phyloP scores from a whole-genome alignment of 1,284 basidiomycete species.

The Nidula niveotomentosa region DNA sequence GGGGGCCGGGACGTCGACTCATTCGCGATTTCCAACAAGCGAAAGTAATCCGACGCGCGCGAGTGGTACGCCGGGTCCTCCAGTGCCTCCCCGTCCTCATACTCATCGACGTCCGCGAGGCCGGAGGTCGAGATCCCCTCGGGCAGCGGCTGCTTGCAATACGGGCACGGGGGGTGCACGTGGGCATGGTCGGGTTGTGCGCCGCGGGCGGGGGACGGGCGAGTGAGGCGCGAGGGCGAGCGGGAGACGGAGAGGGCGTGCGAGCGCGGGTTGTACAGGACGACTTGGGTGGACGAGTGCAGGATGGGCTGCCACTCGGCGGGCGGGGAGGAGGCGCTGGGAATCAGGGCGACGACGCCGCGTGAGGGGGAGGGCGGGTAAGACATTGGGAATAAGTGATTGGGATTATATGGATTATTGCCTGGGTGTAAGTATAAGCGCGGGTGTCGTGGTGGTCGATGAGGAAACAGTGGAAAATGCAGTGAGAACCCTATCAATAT shows the following conservation, averaged over 20 bases:
- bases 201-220: constrained; percentile 15
- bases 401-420: not conserved
- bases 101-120: constrained; percentile 21
- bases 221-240: constrained; percentile 18
- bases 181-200: too few relatives aligned
- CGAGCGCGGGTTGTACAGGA: constrained; percentile 85
- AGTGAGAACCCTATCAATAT: not conserved
- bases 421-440: not conserved
- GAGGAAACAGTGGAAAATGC: not conserved
- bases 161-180: constrained; percentile 51
- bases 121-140: constrained; percentile 20
- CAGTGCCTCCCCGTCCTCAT: constrained; percentile 25
- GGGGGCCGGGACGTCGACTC: constrained; percentile 60
- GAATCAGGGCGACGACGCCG: constrained; percentile 9
- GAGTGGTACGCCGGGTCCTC: constrained; percentile 41
- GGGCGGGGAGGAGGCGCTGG: constrained; percentile 1
- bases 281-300: constrained; percentile 81
- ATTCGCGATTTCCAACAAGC: constrained; percentile 67
- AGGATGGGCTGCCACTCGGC: constrained; percentile 70
- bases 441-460: not conserved
- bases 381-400: not conserved
- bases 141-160: constrained; percentile 64
- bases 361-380: constrained; percentile 9
- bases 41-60: constrained; percentile 73
- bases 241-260: constrained; percentile 77